Percentiles rank a stretch among this genome's conserved stretches.
These are phyloP conservation scores for Paraconiothyrium sp. DNA, from an alignment of 2,329 filamentous ascomycete genomes.

Conservation along the genomic window DNA sequence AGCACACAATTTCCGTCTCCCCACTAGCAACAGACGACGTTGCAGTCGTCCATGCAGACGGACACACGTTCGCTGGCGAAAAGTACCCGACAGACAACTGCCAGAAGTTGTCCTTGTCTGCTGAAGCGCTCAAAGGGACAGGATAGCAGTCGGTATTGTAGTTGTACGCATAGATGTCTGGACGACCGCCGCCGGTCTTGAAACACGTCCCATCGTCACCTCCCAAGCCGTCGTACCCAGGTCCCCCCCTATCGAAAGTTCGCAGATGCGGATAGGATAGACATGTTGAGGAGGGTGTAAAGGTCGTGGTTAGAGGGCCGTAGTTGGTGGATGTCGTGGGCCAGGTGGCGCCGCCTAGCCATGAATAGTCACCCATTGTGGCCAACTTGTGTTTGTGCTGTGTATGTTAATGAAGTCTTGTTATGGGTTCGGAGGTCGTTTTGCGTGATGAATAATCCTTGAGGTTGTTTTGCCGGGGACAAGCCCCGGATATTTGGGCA, in stretches of 20 bases:
- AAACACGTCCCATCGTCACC: background rate
- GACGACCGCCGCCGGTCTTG: background rate
- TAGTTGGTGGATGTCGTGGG: background rate
- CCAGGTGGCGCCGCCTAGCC: background rate
- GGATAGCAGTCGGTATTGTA: background rate
- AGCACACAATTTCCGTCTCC: background rate
- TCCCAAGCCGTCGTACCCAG: background rate
- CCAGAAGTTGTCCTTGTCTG: background rate
- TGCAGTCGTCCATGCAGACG: background rate
- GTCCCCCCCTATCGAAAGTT: background rate
- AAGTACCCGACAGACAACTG: background rate
- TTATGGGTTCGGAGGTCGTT: too few relatives aligned
- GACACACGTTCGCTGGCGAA: background rate
- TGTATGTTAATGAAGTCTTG: too few relatives aligned
- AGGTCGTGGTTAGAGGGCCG: constrained; percentile 3
- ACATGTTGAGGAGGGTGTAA: background rate
- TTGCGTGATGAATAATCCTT: too few relatives aligned
- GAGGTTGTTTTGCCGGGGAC: too few relatives aligned
- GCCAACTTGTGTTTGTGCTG: too few relatives aligned
- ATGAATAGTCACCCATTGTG: background rate
- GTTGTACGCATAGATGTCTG: background rate
- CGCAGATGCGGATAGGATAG: background rate
- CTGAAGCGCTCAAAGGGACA: background rate
- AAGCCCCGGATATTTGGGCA: too few relatives aligned
- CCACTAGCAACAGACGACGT: background rate